phyloP scores from a whole-genome alignment of 2,329 filamentous ascomycete species.

The Talaromyces marneffei region DNA sequence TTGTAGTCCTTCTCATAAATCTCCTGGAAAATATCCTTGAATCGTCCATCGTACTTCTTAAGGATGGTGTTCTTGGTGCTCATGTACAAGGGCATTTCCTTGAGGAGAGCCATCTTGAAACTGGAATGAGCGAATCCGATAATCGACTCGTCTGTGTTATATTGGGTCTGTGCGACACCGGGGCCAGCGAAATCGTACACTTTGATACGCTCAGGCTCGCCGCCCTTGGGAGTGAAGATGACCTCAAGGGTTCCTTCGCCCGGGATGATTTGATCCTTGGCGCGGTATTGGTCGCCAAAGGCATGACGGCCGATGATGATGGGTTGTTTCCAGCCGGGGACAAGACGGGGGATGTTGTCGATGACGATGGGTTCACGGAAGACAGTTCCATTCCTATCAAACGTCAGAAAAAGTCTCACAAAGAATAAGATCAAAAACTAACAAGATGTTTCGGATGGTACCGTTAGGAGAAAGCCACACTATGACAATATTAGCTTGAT shows the following conservation, averaged over 20 bases:
- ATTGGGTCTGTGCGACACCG: slow-evolving; percentile 89
- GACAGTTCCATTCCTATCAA: slow-evolving; percentile 74
- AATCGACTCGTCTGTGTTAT: slow-evolving; percentile 97
- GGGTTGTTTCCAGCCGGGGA: slow-evolving; percentile 96
- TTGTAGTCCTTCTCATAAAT: slow-evolving; percentile 86
- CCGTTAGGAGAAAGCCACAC: slow-evolving; percentile 99
- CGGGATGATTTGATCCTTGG: slow-evolving; percentile 80
- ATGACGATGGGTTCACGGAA: slow-evolving; percentile 99
- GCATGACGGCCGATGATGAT: slow-evolving; percentile 99
- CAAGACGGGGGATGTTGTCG: slow-evolving; percentile 81
- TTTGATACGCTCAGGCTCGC: slow-evolving; percentile 76
- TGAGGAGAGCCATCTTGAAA: slow-evolving; percentile 89
- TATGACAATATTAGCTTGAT: slow-evolving; percentile 30
- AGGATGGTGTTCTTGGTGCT: slow-evolving; percentile 99
- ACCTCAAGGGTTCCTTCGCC: slow-evolving; percentile 86
- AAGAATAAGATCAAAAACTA: slow-evolving; percentile 22
- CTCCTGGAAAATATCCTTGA: slow-evolving; percentile 99
- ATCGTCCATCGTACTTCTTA: slow-evolving; percentile 96
- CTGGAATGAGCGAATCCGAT: slow-evolving; percentile 88
- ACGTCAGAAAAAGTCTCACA: background rate
- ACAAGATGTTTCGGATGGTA: slow-evolving; percentile 64
- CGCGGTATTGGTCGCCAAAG: slow-evolving; percentile 97
- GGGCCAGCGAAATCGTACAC: slow-evolving; percentile 84
- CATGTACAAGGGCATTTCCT: slow-evolving; percentile 94
- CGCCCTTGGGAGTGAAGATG: slow-evolving; percentile 79